Evolutionary conservation across 495 filamentous ascomycete species (phyloP), one percentile per base, ranked within the genome.

Genomic region (Aspergillus hancockii): DNA sequence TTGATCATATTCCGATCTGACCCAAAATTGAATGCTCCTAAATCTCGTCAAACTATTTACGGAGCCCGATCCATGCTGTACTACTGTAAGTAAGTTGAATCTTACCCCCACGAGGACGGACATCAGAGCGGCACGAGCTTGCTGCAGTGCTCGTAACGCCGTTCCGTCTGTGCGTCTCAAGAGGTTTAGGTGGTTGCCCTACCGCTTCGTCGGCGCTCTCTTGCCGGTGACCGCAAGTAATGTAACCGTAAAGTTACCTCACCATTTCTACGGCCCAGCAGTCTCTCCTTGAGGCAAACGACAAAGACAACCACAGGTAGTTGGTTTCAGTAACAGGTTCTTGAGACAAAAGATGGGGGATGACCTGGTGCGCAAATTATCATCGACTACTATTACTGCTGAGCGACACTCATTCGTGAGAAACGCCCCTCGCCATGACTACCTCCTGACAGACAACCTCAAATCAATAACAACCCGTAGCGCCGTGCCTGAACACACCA

Each of bases 401-500:
- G 19, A 41, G 38, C 12, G 18, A 40, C 16, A 40, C 36, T n/a
- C 36, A 40, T n/a, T 40, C 36, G 36, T n/a, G 12, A n/a, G 36
- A 12, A 14, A n/a, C 19, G 43, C 3, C 18, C 8, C 21, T 47
- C 43, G 16, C n/a, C n/a, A 21, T 19, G 40, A 19, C n/a, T 14
- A 36, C 32, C 13, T 36, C 1, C 32, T 36, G 32, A 36, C 9
- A 36, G 10, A 4, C 30, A n/a, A n/a, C 32, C 32, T 36, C 32
- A 8, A 36, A 36, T 4, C 8, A 36, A 10, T 14, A 36, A 14
- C 32, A 36, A 36, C 25, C 16, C 36, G 36, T 40, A 43, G 40
- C n/a, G 40, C 43, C 43, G 19, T 47, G 19, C 8, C 19, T 47
- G 43, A 47, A 47, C 43, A 47, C 38, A 47, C 43, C 43, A 43